Conservation (phyloP, 2,329 filamentous ascomycete species). For the Talaromyces funiculosus region DNA sequence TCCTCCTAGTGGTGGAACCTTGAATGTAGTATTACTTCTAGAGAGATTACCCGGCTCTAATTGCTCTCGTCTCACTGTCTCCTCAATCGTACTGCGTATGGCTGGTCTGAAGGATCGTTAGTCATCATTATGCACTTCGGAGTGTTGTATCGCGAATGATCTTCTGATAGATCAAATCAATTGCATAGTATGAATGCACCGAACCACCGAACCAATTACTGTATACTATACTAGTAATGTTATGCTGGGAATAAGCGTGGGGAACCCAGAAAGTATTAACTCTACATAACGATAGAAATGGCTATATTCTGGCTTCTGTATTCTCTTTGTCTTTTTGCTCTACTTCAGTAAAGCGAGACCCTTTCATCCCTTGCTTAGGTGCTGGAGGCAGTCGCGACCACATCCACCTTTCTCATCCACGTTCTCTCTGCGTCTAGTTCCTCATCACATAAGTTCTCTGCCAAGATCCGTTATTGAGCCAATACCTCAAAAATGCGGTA, state of each 20-base stretch:
- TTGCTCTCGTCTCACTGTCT: too few species aligned
- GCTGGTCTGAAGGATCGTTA: not conserved
- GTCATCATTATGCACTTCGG: not conserved
- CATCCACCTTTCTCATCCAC: not conserved
- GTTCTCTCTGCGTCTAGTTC: not conserved
- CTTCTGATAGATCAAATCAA: not conserved
- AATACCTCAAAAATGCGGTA: not conserved
- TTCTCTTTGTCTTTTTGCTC: too few species aligned
- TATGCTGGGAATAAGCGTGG: not conserved
- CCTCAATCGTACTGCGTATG: too few species aligned
- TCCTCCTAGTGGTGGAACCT: not conserved
- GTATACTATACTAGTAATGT: not conserved
- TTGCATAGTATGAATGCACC: not conserved
- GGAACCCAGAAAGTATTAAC: not conserved
- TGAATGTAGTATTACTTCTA: not conserved
- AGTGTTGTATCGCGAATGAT: not conserved
- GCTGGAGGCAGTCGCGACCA: not conserved
- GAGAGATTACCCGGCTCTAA: not conserved
- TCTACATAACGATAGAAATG: not conserved
- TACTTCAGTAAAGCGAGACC: not conserved
- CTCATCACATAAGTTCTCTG: not conserved
- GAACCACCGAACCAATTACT: too few species aligned
- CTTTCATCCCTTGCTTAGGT: not conserved
- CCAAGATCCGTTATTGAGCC: not conserved
- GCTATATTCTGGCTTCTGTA: too few species aligned